These are phyloP conservation scores for Gentiana straminea DNA, from an alignment of 257 asterid genomes.

Conservation along the genomic window DNA sequence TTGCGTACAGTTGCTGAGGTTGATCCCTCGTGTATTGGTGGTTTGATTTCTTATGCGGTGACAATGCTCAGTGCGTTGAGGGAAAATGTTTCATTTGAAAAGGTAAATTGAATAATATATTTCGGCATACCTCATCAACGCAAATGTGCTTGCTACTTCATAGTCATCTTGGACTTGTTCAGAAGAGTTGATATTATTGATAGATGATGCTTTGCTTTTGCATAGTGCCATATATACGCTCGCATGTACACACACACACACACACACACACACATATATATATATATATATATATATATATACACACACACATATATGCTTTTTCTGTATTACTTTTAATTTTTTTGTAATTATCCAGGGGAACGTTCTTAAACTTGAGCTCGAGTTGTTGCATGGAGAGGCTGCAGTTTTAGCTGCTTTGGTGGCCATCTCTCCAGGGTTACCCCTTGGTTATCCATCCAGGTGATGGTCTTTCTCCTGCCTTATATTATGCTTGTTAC, in stretches of 20 bases:
- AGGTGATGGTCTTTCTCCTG: constrained; percentile 38
- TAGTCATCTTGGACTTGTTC: too few relatives aligned
- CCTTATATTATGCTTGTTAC: neutral
- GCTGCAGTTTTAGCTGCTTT: constrained; percentile 90
- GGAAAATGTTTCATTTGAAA: constrained; percentile 76
- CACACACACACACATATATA: too few relatives aligned
- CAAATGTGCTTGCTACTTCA: constrained; percentile 7
- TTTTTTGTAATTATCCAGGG: constrained; percentile 32
- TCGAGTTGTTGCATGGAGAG: constrained; percentile 80
- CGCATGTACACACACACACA: too few relatives aligned
- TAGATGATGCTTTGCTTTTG: too few relatives aligned
- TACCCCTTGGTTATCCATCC: constrained; percentile 96
- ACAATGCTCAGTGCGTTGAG: constrained; percentile 84
- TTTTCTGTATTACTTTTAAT: too few relatives aligned
- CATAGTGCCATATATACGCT: too few relatives aligned
- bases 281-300: too few relatives aligned
- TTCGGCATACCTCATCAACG: neutral
- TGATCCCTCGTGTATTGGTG: constrained; percentile 95
- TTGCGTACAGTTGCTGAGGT: constrained; percentile 89
- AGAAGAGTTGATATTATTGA: too few relatives aligned
- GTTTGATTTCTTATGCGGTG: constrained; percentile 89
- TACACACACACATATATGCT: too few relatives aligned
- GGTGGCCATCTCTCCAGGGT: constrained; percentile 73
- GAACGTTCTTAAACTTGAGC: constrained; percentile 57
- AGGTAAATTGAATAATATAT: constrained; percentile 34